These are phyloP conservation scores for Stagonosporopsis tanaceti DNA, from an alignment of 2,329 filamentous ascomycete genomes.

Conservation along the genomic window DNA sequence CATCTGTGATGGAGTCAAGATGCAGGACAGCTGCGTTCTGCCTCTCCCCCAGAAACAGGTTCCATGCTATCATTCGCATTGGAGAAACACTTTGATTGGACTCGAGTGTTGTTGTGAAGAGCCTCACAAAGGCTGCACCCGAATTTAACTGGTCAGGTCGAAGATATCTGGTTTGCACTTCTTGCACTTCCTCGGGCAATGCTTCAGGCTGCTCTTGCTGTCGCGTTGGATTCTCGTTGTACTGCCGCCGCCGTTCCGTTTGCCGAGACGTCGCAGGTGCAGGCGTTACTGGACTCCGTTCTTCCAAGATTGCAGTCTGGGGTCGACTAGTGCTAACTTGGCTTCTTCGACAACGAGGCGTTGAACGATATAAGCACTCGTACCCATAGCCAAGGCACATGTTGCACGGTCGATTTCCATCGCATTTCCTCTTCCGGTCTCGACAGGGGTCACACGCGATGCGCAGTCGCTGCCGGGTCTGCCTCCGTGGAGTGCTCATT, in stretches of 20 bases:
- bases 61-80: slow-evolving; percentile 12
- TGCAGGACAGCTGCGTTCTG: not conserved
- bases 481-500: slow-evolving; percentile 1
- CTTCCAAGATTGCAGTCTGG: not conserved
- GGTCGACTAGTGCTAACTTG: not conserved
- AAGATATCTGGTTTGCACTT: not conserved
- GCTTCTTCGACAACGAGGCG: slow-evolving; percentile 5
- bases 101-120: slow-evolving; percentile 3
- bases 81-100: slow-evolving; percentile 1
- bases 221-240: not conserved
- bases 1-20: not conserved
- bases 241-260: not conserved
- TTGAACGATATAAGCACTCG: slow-evolving; percentile 6
- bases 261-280: not conserved
- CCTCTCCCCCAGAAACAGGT: slow-evolving; percentile 5
- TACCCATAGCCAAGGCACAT: slow-evolving; percentile 14
- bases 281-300: not conserved
- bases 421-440: slow-evolving; percentile 11
- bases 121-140: slow-evolving; percentile 9
- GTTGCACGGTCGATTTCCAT: slow-evolving; percentile 2
- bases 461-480: slow-evolving; percentile 6
- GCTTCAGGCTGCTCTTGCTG: not conserved
- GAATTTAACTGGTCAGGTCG: slow-evolving; percentile 3
- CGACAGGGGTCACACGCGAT: slow-evolving; percentile 10
- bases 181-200: not conserved